A percentile compares a stretch with the other conserved stretches of the same genome.
phyloP scores from a whole-genome alignment of 129 eudicot species.

The Gnaphalium uliginosum region DNA sequence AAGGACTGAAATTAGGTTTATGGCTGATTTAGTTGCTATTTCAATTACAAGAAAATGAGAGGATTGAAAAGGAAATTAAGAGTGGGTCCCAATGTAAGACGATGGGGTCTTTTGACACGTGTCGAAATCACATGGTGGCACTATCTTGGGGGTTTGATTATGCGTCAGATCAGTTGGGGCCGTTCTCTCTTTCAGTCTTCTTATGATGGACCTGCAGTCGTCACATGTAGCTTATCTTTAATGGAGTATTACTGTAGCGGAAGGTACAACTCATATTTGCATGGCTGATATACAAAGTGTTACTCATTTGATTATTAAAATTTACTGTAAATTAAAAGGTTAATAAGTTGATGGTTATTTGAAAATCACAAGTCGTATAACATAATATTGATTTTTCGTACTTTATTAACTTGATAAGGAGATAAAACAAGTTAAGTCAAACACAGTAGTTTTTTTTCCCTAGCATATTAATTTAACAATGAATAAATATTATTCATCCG shows the following conservation, averaged over 20 bases:
- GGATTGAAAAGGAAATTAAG: neutral
- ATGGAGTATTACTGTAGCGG: constrained; percentile 6
- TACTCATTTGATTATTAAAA: neutral
- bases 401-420: too few species aligned
- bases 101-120: constrained; percentile 12
- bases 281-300: neutral
- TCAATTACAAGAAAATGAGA: neutral
- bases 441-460: too few species aligned
- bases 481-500: too few species aligned
- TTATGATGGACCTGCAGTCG: constrained; percentile 24
- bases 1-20: neutral
- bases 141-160: constrained; percentile 18
- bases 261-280: constrained; percentile 31
- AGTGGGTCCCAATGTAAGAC: neutral
- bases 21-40: neutral
- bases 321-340: too few species aligned
- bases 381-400: too few species aligned
- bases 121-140: constrained; percentile 20
- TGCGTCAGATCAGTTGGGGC: constrained; percentile 31
- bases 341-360: too few species aligned
- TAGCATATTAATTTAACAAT: too few species aligned
- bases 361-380: too few species aligned
- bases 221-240: constrained; percentile 32
- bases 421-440: too few species aligned
- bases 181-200: constrained; percentile 27